phyloP scores from a whole-genome alignment of 2,329 filamentous ascomycete species.

The Penicillium concentricum region DNA sequence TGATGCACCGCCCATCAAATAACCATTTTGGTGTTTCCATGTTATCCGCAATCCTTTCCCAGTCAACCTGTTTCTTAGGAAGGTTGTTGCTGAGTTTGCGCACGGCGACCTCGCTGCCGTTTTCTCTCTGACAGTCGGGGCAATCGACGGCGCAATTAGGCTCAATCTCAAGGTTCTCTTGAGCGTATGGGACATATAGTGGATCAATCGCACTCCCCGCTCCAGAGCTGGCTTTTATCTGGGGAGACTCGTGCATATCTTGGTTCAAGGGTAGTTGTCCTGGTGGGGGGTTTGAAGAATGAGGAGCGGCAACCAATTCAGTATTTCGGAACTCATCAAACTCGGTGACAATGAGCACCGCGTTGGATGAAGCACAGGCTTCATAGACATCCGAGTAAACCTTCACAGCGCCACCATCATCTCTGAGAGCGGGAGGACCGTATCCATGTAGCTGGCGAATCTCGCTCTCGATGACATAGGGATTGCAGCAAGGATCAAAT shows the following conservation, averaged over 20 bases:
- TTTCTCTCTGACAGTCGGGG: constrained; percentile 15
- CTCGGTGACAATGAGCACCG: constrained; percentile 18
- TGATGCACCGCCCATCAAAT: constrained; percentile 18
- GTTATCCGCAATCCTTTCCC: constrained; percentile 8
- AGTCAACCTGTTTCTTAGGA: constrained; percentile 16
- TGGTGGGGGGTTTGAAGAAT: neutral
- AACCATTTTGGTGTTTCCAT: constrained; percentile 18
- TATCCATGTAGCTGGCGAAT: constrained; percentile 8
- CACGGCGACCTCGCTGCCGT: neutral
- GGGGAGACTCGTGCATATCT: neutral
- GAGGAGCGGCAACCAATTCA: neutral
- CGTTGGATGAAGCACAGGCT: constrained; percentile 14
- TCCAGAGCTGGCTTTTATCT: neutral
- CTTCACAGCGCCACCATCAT: constrained; percentile 17
- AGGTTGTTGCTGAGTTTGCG: neutral
- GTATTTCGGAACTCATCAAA: constrained; percentile 19
- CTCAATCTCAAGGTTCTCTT: constrained; percentile 3
- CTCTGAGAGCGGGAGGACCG: constrained; percentile 12
- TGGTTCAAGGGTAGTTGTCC: neutral
- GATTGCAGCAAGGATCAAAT: constrained; percentile 17
- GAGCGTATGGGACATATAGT: no score
- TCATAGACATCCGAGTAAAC: constrained; percentile 16
- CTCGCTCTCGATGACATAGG: constrained; percentile 6
- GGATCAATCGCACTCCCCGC: neutral
- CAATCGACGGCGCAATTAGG: constrained; percentile 16